These are phyloP conservation scores for Schizophyllum commune DNA, from an alignment of 1,284 basidiomycete species.

Conservation along the genomic window DNA sequence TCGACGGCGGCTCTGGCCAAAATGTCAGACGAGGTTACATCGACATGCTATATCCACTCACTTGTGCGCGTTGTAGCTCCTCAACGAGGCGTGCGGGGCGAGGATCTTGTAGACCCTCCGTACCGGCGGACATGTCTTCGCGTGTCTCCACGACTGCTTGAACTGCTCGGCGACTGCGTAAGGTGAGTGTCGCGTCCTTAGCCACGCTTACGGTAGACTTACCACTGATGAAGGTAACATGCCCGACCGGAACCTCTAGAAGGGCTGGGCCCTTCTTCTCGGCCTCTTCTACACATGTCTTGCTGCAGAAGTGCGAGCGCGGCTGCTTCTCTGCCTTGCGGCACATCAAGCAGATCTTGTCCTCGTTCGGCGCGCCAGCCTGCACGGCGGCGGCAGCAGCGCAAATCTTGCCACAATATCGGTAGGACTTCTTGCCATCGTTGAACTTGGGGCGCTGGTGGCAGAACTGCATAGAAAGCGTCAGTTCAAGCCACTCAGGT, in stretches of 20 bases:
- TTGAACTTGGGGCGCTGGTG: slow-evolving; percentile 44
- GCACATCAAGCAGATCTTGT: slow-evolving; percentile 50
- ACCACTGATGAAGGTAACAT: slow-evolving; percentile 58
- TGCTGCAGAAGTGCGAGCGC: slow-evolving; percentile 50
- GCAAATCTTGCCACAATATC: slow-evolving; percentile 52
- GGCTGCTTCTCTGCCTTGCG: slow-evolving; percentile 42
- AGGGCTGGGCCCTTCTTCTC: slow-evolving; percentile 44
- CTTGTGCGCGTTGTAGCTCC: slow-evolving; percentile 52
- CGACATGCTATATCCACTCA: slow-evolving; percentile 19
- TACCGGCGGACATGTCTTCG: slow-evolving; percentile 43
- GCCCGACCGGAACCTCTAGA: slow-evolving; percentile 49
- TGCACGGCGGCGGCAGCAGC: slow-evolving; percentile 32
- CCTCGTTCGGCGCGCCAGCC: slow-evolving; percentile 23
- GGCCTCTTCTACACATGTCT: slow-evolving; percentile 42
- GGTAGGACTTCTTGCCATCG: slow-evolving; percentile 43
- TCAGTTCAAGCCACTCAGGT: slow-evolving; percentile 4
- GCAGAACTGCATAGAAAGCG: slow-evolving; percentile 28
- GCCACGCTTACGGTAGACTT: slow-evolving; percentile 11
- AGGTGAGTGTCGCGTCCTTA: slow-evolving; percentile 2
- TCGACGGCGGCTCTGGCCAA: slow-evolving; percentile 42
- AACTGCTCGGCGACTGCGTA: slow-evolving; percentile 52
- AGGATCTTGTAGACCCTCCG: slow-evolving; percentile 55
- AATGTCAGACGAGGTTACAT: neutral
- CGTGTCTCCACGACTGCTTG: slow-evolving; percentile 59
- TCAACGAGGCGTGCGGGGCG: slow-evolving; percentile 33